Evolutionary conservation across 805 yeast species (phyloP).

Genomic region (Ogataea kodamae): DNA sequence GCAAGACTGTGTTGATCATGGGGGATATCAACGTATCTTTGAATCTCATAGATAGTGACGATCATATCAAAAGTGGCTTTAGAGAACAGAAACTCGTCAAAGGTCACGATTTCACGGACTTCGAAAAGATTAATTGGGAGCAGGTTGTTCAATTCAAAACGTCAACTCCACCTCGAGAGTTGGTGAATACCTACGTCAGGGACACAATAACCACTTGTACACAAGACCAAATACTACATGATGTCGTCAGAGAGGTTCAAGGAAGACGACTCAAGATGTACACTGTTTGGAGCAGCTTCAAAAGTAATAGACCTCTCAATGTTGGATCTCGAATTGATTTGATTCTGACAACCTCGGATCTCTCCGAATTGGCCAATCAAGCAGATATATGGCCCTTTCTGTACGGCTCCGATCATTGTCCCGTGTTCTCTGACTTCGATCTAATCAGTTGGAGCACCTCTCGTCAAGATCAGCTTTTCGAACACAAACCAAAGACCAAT

Average conservation of each 20-base stretch:
- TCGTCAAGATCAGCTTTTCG: constrained; percentile 5
- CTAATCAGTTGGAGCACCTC: constrained; percentile 8
- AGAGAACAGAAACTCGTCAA: constrained; percentile 35
- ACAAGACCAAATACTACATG: constrained; percentile 46
- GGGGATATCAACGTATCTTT: constrained; percentile 87
- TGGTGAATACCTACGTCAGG: constrained; percentile 43
- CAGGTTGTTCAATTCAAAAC: constrained; percentile 35
- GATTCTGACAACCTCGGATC: constrained; percentile 47
- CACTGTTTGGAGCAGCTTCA: constrained; percentile 88
- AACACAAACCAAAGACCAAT: constrained; percentile 23
- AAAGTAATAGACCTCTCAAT: constrained; percentile 73
- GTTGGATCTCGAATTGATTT: constrained; percentile 87
- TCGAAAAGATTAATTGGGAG: constrained; percentile 35
- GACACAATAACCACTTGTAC: constrained; percentile 29
- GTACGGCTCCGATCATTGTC: constrained; percentile 94
- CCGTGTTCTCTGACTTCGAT: constrained; percentile 69
- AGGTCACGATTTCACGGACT: constrained; percentile 25
- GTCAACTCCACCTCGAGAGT: constrained; percentile 38
- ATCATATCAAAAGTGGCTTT: constrained; percentile 46
- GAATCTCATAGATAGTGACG: constrained; percentile 82
- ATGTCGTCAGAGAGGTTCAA: constrained; percentile 54
- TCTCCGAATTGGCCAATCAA: constrained; percentile 34
- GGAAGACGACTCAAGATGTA: constrained; percentile 64
- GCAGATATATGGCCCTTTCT: constrained; percentile 65
- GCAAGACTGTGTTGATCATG: constrained; percentile 71